Evolutionary conservation across 2,329 filamentous ascomycete genomes (phyloP), one percentile per base, ranked within the genome.

Genomic region (Venturia pyrina): DNA sequence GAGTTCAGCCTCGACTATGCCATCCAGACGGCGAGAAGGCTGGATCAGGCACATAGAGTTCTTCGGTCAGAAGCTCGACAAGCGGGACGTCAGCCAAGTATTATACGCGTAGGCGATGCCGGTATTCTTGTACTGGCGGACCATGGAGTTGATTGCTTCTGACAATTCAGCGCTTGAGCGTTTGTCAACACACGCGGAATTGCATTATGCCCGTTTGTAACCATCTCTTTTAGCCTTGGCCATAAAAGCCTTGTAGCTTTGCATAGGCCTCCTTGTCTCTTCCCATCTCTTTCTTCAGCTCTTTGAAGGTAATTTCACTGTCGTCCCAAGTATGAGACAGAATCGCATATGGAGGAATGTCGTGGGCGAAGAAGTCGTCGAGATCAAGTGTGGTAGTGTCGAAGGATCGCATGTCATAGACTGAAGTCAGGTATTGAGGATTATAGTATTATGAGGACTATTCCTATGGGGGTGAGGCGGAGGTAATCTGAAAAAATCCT

Each of bases 301-400:
- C 69, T 17, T 71, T 41, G 53, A 69, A 70, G 10, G 62, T 66
- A n/a, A 72, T 66, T 62, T 72, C 69, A 15, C 68, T 67, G 8
- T 69, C 69, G 19, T 68, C 69, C 70, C 70, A 72, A 1, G 66
- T 70, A 62, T 71, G 70, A 0, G 70, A 71, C 19, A 71, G 65
- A n/a, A 70, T 70, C 7, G 69, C 67, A 44, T 71, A 71, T 19
- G 17, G 32, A 17, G 60, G 60, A 6, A 41, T 46, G 13, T 6
- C 17, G 8, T 40, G 10, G 28, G 13, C 56, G 28, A 40, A 40
- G 37, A 59, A 59, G 15, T 15, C 56, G 17, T 59, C 7, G 28
- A 59, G 28, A 6, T 59, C 56, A n/a, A 59, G 17, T 1, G 56
- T 34, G 56, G 56, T 59, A n/a, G 56, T 59, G 21, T 24, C 24